phyloP scores from a whole-genome alignment of 2,329 filamentous ascomycete genomes.

The Ceratocystis variospora region DNA sequence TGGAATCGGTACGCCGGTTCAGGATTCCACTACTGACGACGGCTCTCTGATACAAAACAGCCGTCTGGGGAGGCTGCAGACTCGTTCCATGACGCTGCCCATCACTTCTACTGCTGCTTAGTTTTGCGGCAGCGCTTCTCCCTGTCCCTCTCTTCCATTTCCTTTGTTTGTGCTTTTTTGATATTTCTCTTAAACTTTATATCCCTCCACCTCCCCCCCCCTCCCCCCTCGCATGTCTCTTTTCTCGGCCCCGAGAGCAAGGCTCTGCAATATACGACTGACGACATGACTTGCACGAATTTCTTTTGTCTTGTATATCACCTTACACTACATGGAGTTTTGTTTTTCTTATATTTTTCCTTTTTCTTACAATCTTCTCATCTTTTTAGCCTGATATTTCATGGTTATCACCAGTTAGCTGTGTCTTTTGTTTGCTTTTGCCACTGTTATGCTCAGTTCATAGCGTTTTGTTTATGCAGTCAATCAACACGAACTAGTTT shows the following conservation, averaged over 20 bases:
- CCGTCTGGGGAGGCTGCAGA: slow-evolving; percentile 7
- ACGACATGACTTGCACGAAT: slow-evolving; percentile 18
- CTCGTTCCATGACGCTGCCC: slow-evolving; percentile 10
- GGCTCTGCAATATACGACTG: slow-evolving; percentile 16
- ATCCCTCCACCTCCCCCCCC: neutral
- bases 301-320: slow-evolving; percentile 16
- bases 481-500: neutral
- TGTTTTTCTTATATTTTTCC: neutral
- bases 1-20: slow-evolving; percentile 17
- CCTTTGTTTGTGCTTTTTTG: slow-evolving; percentile 2
- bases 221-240: neutral
- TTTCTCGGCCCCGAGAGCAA: neutral
- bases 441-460: slow-evolving; percentile 10
- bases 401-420: slow-evolving; percentile 15
- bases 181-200: neutral
- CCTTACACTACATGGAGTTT: slow-evolving; percentile 11
- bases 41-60: slow-evolving; percentile 10
- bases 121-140: neutral
- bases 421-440: slow-evolving; percentile 3
- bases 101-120: neutral
- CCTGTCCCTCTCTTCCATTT: neutral
- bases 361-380: slow-evolving; percentile 4
- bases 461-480: slow-evolving; percentile 2
- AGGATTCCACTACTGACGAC: slow-evolving; percentile 11
- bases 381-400: slow-evolving; percentile 9